These are phyloP conservation scores for Warburgia ugandensis DNA, from an alignment of 164 flowering plant genomes.

Conservation along the genomic window DNA sequence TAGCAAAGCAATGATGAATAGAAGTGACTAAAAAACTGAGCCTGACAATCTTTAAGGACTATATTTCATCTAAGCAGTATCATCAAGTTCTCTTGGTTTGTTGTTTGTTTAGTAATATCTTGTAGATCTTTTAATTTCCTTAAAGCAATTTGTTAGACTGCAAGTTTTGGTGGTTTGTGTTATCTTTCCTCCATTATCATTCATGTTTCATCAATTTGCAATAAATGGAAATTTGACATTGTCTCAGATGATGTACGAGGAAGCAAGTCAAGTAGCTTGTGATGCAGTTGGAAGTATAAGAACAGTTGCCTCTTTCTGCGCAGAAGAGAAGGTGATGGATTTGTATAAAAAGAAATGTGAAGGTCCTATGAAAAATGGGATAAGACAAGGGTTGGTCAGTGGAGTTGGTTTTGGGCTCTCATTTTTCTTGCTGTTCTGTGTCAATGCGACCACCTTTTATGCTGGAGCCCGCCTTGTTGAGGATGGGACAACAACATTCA, in stretches of 20 bases:
- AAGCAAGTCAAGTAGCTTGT: conserved; percentile 60
- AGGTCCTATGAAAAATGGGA: conserved; percentile 30
- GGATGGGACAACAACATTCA: conserved; percentile 22
- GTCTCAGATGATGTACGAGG: conserved; percentile 41
- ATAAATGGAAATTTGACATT: background rate
- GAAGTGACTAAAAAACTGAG: too few relatives aligned
- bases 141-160: too few relatives aligned
- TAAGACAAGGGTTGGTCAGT: conserved; percentile 31
- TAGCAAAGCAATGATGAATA: too few relatives aligned
- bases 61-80: too few relatives aligned
- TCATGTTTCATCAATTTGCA: too few relatives aligned
- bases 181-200: too few relatives aligned
- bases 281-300: conserved; percentile 66
- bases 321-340: conserved; percentile 47
- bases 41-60: too few relatives aligned
- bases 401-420: conserved; percentile 39
- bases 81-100: too few relatives aligned
- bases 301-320: conserved; percentile 64
- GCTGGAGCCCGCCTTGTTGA: conserved; percentile 28
- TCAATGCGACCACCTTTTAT: conserved; percentile 29
- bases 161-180: too few relatives aligned
- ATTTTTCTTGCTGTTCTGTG: conserved; percentile 22
- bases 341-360: conserved; percentile 33
- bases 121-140: too few relatives aligned
- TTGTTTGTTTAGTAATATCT: too few relatives aligned